phyloP scores from a whole-genome alignment of 2,329 filamentous ascomycete species.

The Diplocarpon rosae region DNA sequence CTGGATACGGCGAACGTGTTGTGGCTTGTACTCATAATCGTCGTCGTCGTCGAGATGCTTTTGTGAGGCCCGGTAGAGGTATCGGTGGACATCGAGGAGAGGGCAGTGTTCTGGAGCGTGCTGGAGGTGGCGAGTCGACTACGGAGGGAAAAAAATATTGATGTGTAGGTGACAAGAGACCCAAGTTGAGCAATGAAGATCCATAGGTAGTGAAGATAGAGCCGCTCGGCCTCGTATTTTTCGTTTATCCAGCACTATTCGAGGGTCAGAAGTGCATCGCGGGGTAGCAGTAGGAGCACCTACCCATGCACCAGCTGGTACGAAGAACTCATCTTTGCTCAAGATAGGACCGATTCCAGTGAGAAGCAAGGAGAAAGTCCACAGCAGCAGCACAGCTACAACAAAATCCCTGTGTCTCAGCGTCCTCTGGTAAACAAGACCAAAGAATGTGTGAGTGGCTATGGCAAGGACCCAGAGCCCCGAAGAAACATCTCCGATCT shows the following conservation, averaged over 20 bases:
- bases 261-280: background rate
- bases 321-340: slow-evolving; percentile 34
- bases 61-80: background rate
- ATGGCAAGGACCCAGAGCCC: slow-evolving; percentile 44
- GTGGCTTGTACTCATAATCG: slow-evolving; percentile 3
- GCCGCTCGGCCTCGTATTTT: slow-evolving; percentile 34
- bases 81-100: background rate
- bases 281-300: slow-evolving; percentile 8
- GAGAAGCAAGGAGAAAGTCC: slow-evolving; percentile 15
- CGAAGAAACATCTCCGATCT: slow-evolving; percentile 39
- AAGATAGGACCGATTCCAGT: slow-evolving; percentile 32
- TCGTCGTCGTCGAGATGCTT: slow-evolving; percentile 7
- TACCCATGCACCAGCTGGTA: slow-evolving; percentile 41
- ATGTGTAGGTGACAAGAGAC: slow-evolving; percentile 38
- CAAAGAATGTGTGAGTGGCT: slow-evolving; percentile 43
- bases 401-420: slow-evolving; percentile 33
- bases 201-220: slow-evolving; percentile 44
- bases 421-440: slow-evolving; percentile 34
- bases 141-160: slow-evolving; percentile 27
- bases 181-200: slow-evolving; percentile 43
- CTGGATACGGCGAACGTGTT: slow-evolving; percentile 14
- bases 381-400: slow-evolving; percentile 17
- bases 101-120: background rate
- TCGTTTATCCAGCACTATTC: slow-evolving; percentile 41
- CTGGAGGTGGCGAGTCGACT: slow-evolving; percentile 8